Percentiles rank a stretch among this genome's conserved stretches.
phyloP scores from a whole-genome alignment of 2,329 filamentous ascomycete genomes.

The Epichloe amarillans region DNA sequence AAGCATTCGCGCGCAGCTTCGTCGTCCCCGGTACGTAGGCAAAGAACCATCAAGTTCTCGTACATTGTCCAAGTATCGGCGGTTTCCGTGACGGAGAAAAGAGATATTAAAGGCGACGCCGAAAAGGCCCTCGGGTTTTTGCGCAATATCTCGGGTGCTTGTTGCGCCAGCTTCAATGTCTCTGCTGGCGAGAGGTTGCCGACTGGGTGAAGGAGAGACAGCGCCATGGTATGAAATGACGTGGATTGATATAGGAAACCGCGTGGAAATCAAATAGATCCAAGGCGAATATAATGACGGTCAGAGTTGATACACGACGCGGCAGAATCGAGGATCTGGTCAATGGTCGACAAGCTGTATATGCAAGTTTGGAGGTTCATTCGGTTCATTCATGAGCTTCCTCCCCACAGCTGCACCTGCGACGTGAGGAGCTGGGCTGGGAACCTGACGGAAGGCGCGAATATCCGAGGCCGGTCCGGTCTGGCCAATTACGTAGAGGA shows the following conservation, averaged over 20 bases:
- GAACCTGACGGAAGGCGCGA: background rate
- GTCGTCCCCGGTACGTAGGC: slow-evolving; percentile 74
- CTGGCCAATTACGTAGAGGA: background rate
- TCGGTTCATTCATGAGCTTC: background rate
- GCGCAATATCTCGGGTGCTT: slow-evolving; percentile 42
- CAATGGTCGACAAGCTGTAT: background rate
- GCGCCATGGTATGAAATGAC: slow-evolving; percentile 26
- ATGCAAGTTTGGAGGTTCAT: background rate
- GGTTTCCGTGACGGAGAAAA: slow-evolving; percentile 50
- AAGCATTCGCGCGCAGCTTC: slow-evolving; percentile 62
- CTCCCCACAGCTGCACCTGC: background rate
- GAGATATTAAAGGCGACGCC: slow-evolving; percentile 37
- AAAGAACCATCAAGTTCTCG: slow-evolving; percentile 77
- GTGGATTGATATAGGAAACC: background rate
- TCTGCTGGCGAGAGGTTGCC: slow-evolving; percentile 41
- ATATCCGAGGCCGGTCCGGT: slow-evolving; percentile 2
- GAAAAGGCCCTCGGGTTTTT: slow-evolving; percentile 41
- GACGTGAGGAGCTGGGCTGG: background rate
- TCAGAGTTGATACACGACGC: background rate
- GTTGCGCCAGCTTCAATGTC: slow-evolving; percentile 45
- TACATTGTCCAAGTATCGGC: slow-evolving; percentile 73
- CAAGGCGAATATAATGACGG: background rate
- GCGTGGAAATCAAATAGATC: background rate
- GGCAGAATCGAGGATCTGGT: background rate
- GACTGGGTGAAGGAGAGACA: slow-evolving; percentile 42